phyloP scores from a whole-genome alignment of 164 flowering plant species.

The Akebia trifoliata region DNA sequence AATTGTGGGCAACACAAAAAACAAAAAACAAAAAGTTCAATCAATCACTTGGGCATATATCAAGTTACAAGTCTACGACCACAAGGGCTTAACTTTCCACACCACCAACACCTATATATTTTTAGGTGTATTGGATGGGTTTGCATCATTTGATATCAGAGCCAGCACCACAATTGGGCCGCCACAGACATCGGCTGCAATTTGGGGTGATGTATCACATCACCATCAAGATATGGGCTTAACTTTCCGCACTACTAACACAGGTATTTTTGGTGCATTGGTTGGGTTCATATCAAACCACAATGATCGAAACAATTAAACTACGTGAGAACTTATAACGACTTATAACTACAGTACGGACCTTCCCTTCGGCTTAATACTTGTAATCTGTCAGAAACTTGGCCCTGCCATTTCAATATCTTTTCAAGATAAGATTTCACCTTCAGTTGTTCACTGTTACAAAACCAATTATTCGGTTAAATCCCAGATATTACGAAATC shows the following conservation, averaged over 20 bases:
- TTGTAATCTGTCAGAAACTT: slow-evolving; percentile 78
- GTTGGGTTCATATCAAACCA: no score
- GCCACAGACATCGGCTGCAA: no score
- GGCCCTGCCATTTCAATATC: slow-evolving; percentile 80
- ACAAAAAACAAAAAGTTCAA: slow-evolving; percentile 11
- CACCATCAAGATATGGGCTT: no score
- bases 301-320: neutral
- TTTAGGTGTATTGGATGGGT: no score
- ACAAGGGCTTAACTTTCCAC: neutral
- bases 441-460: slow-evolving; percentile 72
- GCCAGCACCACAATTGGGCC: no score
- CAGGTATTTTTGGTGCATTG: no score
- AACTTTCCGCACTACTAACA: no score
- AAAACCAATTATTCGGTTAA: neutral
- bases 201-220: no score
- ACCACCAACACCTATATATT: no score
- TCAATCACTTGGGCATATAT: slow-evolving; percentile 11
- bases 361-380: slow-evolving; percentile 58
- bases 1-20: neutral
- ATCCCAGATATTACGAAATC: neutral
- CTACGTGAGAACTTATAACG: neutral
- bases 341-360: slow-evolving; percentile 15
- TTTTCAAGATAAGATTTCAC: slow-evolving; percentile 78
- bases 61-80: neutral
- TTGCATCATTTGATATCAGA: no score